A percentile compares a stretch with the other conserved stretches of the same genome.
Evolutionary conservation across 495 filamentous ascomycete genomes (phyloP).

Genomic region (Barbatosphaeria neglecta): DNA sequence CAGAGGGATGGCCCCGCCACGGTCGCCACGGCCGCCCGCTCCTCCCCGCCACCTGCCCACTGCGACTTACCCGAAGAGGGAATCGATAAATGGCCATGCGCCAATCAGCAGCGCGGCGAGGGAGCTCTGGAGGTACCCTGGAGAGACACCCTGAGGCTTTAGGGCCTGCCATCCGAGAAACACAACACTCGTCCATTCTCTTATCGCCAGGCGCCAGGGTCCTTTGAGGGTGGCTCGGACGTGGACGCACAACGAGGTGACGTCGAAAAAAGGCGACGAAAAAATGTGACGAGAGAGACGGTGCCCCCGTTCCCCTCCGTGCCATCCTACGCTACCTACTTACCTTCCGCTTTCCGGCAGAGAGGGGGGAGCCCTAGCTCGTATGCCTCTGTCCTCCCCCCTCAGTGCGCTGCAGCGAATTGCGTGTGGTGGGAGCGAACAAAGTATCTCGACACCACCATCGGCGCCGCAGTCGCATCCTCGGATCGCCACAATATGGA

Average conservation of each 20-base stretch:
- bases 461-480: not conserved
- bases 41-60: not conserved
- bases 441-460: not conserved
- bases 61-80: not conserved
- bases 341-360: not conserved
- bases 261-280: too few relatives aligned
- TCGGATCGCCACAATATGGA: not conserved
- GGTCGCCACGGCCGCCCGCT: too few relatives aligned
- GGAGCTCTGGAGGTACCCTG: too few relatives aligned
- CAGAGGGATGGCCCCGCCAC: not conserved
- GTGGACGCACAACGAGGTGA: too few relatives aligned
- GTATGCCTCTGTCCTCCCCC: not conserved
- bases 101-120: not conserved
- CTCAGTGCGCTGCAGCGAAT: too few relatives aligned
- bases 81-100: conserved; percentile 6
- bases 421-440: not conserved
- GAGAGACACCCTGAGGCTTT: not conserved
- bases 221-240: too few relatives aligned
- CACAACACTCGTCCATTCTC: too few relatives aligned
- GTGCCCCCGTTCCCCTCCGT: too few relatives aligned
- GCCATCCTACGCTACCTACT: not conserved
- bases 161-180: not conserved
- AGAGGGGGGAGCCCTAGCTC: not conserved
- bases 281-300: too few relatives aligned
- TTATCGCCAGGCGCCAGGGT: too few relatives aligned